phyloP scores from a whole-genome alignment of 306 rosid species.

The Trichosanthes cucumerina region DNA sequence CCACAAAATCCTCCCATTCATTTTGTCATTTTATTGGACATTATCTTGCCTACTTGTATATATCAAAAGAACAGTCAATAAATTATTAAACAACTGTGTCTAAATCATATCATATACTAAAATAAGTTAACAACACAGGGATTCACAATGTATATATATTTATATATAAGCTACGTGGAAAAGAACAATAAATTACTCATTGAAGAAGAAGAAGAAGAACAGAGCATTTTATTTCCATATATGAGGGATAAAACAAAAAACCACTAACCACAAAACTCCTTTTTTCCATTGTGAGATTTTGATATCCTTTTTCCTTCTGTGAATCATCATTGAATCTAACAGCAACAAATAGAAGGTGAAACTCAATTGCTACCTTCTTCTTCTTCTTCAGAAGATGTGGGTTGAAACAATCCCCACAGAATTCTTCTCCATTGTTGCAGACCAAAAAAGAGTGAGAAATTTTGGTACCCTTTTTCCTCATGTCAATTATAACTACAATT shows the following conservation, averaged over 20 bases:
- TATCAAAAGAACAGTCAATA: neutral
- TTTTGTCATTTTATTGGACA: neutral
- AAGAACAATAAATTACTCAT: neutral
- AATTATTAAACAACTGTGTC: neutral
- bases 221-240: neutral
- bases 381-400: neutral
- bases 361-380: neutral
- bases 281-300: neutral
- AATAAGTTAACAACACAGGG: neutral
- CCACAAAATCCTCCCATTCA: neutral
- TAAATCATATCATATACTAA: neutral
- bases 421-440: neutral
- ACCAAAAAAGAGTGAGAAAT: neutral
- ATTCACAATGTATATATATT: neutral
- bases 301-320: neutral
- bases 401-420: neutral
- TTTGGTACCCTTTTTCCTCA: neutral
- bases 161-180: neutral
- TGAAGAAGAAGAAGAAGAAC: neutral
- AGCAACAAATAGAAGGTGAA: neutral
- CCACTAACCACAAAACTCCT: neutral
- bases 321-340: neutral
- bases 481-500: neutral
- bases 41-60: neutral
- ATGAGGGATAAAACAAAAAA: neutral